Evolutionary conservation across 2,329 filamentous ascomycete species (phyloP), one percentile per base, ranked within the genome.

Genomic region (Fusarium sp.): DNA sequence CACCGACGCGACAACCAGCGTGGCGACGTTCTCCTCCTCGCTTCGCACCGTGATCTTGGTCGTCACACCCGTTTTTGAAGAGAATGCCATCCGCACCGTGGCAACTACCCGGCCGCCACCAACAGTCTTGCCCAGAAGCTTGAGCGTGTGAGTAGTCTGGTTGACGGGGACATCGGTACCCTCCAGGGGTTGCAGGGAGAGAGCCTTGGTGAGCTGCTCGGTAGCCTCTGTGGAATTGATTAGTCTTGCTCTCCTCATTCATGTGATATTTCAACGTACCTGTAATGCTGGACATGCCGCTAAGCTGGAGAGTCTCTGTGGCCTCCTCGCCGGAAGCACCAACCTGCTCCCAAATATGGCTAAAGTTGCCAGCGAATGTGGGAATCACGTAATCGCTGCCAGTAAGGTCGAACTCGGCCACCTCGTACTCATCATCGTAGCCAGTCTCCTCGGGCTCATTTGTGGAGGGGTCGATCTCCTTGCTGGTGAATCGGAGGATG

Each of bases 381-480:
- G 97, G 97, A 57, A 98, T 90, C 72, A 99, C 92, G 84, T 98
- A 99, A 83, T 99, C 97, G 76, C 95, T 95, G 68, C 96, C 97
- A 20, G 91, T 90, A 70, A 99, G 90, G 72, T 98, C 95, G 71
- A 98, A 91, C 81, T 98, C 95, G 72, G 97, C 95, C 69, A 98
- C 93, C 85, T 98, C 94, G 81, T 99, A 99, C 85, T 99, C 97
- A 80, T 99, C 97, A 63, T 98, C 96, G 83, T 98, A 98, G 54
- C 97, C 97, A 56, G 86, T 89, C 18, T 97, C 95, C 83, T 99
- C 97, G 1, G 96, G 94, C 84, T 98, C 95, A 75, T 92, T 91
- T n/a, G 94, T 98, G 29, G 93, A 93, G 7, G 97, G 97, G 79
- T 99, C 97, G 76, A 99, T 97, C 85, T 99, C 97, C 86, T 98